phyloP scores from a whole-genome alignment of 2,329 filamentous ascomycete genomes.

The Dactylella cylindrospora region DNA sequence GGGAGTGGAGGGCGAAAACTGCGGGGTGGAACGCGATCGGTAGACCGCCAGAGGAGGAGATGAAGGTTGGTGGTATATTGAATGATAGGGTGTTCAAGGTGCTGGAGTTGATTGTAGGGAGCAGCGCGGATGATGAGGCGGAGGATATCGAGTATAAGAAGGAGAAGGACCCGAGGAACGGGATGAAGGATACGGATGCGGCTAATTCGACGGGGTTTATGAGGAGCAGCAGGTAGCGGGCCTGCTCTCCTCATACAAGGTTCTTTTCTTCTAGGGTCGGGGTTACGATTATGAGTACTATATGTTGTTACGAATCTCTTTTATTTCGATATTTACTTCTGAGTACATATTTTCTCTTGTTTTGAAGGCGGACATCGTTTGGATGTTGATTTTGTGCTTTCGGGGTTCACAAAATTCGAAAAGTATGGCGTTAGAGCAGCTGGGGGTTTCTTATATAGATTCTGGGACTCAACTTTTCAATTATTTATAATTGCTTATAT shows the following conservation, averaged over 20 bases:
- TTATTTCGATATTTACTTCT: neutral
- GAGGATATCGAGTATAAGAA: slow-evolving; percentile 49
- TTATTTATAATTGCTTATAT: too few species aligned
- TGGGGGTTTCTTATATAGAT: too few species aligned
- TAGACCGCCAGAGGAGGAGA: slow-evolving; percentile 48
- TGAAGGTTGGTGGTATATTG: slow-evolving; percentile 49
- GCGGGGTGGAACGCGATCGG: slow-evolving; percentile 52
- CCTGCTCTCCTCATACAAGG: too few species aligned
- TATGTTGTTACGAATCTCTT: neutral
- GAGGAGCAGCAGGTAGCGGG: slow-evolving; percentile 4
- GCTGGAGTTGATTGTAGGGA: slow-evolving; percentile 53
- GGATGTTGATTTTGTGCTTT: too few species aligned
- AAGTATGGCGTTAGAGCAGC: too few species aligned
- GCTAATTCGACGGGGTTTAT: slow-evolving; percentile 3
- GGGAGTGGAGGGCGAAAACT: slow-evolving; percentile 52
- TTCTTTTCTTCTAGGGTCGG: too few species aligned
- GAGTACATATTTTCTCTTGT: neutral
- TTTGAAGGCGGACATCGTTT: too few species aligned
- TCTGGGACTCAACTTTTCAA: too few species aligned
- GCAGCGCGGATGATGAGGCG: slow-evolving; percentile 53
- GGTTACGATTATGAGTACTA: neutral
- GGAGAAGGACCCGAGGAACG: slow-evolving; percentile 35
- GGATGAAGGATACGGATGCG: slow-evolving; percentile 22
- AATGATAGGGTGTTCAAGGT: slow-evolving; percentile 53
- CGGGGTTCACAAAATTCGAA: too few species aligned